Base-by-base conservation (phyloP, 768 basidiomycete genomes). In the Boletus edulis region DNA sequence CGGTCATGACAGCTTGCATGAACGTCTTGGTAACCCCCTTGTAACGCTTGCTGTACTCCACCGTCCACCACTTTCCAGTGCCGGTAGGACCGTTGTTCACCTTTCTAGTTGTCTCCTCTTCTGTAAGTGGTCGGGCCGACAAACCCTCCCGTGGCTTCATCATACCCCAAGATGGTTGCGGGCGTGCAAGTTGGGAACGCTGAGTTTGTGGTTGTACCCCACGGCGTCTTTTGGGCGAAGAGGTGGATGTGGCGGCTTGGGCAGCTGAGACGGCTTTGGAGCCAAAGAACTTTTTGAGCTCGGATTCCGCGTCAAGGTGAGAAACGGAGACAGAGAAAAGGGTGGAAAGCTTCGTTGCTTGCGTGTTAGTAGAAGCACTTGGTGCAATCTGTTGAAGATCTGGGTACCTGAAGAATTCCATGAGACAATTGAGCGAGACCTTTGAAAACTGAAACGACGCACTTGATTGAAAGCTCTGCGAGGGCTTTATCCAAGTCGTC, bases 271-370 rank as follows among this genome's bases (percentile, higher is more conserved):
- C 81, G 54, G 97, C 94, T 64, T 87, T 90, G 18, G 91, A 81
- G 2, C 96, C 96, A 66, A 99, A 99, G 78, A 98, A 96, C 59
- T 85, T 87, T 52, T 89, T 85, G 73, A 98, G 82, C 67, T 99
- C 97, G 0, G 88, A 87, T 55, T 96, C 94, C 12, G 86, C 78
- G 58, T 98, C 94, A 15, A 99, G 83, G 62, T 92, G 80, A 39
- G 86, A 76, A 1, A 87, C 76, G 1, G 91, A 92, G n/a, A 96
- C 86, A 0, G 89, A 76, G 18, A 96, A 78, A 1, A 97, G 81
- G 45, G 80, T 69, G 12, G 80, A 69, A 50, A 83, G 66, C 20
- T 74, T 69, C 35, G 72, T 69, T 39, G 66, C 57, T 59, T 55
- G 59, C 64, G 46, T 38, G 62, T 71, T 67, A 9, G 67, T 47